These are phyloP conservation scores for Mortierella sp. DNA, from an alignment of 371 early-diverging fungal genomes.

Conservation along the genomic window DNA sequence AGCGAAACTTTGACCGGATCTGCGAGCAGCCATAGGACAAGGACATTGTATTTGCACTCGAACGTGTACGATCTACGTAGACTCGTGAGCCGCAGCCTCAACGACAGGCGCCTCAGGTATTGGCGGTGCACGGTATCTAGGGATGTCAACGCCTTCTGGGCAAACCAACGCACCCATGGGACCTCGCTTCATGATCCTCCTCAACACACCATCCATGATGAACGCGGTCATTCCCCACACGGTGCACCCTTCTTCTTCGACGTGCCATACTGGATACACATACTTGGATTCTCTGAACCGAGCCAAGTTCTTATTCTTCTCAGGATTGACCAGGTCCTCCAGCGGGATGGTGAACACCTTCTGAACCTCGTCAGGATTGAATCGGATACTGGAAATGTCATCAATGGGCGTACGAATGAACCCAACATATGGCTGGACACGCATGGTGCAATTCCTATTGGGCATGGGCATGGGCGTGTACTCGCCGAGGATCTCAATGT, in stretches of 20 bases:
- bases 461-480: conserved; percentile 58
- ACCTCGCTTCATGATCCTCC: conserved; percentile 32
- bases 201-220: conserved; percentile 68
- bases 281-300: conserved; percentile 68
- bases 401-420: conserved; percentile 60
- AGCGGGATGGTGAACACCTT: conserved; percentile 77
- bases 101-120: background rate
- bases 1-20: too few species aligned
- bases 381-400: conserved; percentile 53
- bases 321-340: conserved; percentile 67
- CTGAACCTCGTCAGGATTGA: conserved; percentile 78
- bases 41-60: too few species aligned
- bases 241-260: conserved; percentile 63
- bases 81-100: background rate
- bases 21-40: too few species aligned
- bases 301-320: conserved; percentile 54
- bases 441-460: conserved; percentile 67
- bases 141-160: conserved; percentile 28
- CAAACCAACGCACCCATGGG: conserved; percentile 40
- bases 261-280: conserved; percentile 72
- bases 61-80: background rate
- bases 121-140: conserved; percentile 23
- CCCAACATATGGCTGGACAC: conserved; percentile 83
- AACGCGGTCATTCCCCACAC: conserved; percentile 92
- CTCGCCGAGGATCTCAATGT: conserved; percentile 74